Evolutionary conservation across 345 rosid genomes (phyloP).

Genomic region (Arabidopsis thaliana): TAIR10.1 NC_003070.9:1410001-1410500

Average conservation of each 20-base stretch:
- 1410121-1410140: not conserved
- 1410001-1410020: conserved; percentile 91
- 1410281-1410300: conserved; percentile 71
- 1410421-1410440: not conserved
- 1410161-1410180: conserved; percentile 11
- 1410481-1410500: conserved; percentile 2
- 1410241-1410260: conserved; percentile 78
- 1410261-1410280: conserved; percentile 84
- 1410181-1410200: conserved; percentile 81
- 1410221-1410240: conserved; percentile 59
- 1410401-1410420: not conserved
- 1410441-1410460: conserved; percentile 11
- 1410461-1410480: not conserved
- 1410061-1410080: conserved; percentile 8
- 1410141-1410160: not conserved
- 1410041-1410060: conserved; percentile 1
- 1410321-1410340: conserved; percentile 37
- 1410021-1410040: conserved; percentile 73
- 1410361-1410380: not conserved
- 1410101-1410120: not conserved
- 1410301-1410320: conserved; percentile 81
- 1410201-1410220: conserved; percentile 64
- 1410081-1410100: not conserved
- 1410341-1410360: not conserved
- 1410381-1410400: not conserved